Conservation (phyloP, 345 rosid genomes). For the Euphorbia pulcherrima region DNA sequence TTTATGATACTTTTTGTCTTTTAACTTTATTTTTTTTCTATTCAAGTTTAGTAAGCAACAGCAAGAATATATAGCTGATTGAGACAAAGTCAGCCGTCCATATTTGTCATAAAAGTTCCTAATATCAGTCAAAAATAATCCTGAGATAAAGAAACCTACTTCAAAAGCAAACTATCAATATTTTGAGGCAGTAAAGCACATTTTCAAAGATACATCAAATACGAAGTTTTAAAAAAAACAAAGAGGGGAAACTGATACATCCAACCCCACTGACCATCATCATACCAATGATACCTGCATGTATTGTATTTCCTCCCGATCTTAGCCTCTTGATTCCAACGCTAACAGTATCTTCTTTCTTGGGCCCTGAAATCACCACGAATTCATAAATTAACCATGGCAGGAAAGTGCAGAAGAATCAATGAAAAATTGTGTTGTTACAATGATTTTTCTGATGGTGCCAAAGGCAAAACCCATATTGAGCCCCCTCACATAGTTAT, state of each 20-base stretch:
- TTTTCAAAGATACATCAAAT: conserved; percentile 9
- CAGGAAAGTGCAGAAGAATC: background rate
- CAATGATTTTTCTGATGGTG: background rate
- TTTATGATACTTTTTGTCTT: no score
- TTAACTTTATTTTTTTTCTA: no score
- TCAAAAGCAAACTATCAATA: conserved; percentile 10
- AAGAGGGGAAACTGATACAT: conserved; percentile 13
- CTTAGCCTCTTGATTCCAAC: conserved; percentile 63
- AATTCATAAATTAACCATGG: conserved; percentile 13
- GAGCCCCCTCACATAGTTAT: no score
- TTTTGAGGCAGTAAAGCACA: conserved; percentile 23
- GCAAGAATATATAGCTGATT: background rate
- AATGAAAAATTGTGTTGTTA: background rate
- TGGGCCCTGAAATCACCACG: conserved; percentile 66
- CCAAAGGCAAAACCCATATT: no score
- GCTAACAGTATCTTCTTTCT: conserved; percentile 91
- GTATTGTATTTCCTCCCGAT: conserved; percentile 10
- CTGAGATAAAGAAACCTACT: background rate
- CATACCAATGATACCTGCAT: conserved; percentile 19
- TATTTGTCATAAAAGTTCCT: background rate
- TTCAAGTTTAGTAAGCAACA: background rate
- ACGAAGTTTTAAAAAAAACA: background rate
- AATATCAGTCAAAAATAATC: background rate
- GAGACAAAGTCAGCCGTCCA: background rate
- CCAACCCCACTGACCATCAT: conserved; percentile 13